A percentile compares a stretch with the other conserved stretches of the same genome.
Conservation (phyloP, 352 stramenopile species). For the Pythium coloratum region DNA sequence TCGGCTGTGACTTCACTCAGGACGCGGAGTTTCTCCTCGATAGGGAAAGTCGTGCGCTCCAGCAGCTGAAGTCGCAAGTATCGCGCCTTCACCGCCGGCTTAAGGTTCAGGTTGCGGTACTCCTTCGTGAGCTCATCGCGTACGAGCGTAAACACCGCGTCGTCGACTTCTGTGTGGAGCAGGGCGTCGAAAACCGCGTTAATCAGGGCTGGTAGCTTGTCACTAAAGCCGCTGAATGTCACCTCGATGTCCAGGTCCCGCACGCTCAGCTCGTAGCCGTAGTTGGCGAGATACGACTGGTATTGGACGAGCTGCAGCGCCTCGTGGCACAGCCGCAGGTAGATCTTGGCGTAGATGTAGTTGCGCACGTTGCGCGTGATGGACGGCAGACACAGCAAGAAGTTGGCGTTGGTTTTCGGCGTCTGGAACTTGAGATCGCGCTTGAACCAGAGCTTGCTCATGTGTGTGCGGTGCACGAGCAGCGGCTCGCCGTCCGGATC, state of each 20-base stretch:
- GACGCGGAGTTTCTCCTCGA: conserved; percentile 56
- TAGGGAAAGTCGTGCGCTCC: conserved; percentile 51
- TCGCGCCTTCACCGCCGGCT: conserved; percentile 59
- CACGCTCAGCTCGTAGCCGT: conserved; percentile 54
- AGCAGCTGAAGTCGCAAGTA: conserved; percentile 75
- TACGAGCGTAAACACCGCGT: conserved; percentile 43
- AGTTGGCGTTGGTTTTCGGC: conserved; percentile 70
- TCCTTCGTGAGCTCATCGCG: conserved; percentile 60
- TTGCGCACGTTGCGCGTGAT: conserved; percentile 42
- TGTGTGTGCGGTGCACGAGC: conserved; percentile 28
- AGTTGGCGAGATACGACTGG: conserved; percentile 58
- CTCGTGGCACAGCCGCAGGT: conserved; percentile 64
- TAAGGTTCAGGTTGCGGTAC: conserved; percentile 71
- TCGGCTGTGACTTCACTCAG: conserved; percentile 20
- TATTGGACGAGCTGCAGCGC: conserved; percentile 67
- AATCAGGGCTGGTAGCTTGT: conserved; percentile 61
- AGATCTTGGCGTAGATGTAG: conserved; percentile 65
- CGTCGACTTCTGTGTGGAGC: conserved; percentile 33
- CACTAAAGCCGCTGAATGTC: conserved; percentile 69
- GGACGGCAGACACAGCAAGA: conserved; percentile 57
- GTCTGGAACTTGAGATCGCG: conserved; percentile 59
- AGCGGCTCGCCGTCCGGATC: conserved; percentile 32
- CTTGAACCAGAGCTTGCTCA: conserved; percentile 79
- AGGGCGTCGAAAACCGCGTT: conserved; percentile 46
- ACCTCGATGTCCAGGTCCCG: conserved; percentile 70